Base-by-base conservation (phyloP, 1,284 basidiomycete genomes). In the Trametes sp. region DNA sequence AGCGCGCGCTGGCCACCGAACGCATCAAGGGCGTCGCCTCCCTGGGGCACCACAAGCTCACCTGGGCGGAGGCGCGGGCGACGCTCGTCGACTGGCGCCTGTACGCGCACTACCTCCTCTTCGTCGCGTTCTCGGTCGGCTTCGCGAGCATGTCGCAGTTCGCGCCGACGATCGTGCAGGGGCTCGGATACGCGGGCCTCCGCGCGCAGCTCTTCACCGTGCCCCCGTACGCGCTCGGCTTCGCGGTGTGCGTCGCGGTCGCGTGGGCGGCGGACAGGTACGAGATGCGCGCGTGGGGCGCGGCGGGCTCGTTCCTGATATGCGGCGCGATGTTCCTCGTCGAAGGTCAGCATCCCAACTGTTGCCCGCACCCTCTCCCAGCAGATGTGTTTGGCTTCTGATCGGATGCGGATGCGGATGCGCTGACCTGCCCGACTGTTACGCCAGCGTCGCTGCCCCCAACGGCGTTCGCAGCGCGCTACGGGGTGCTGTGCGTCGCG, bases 181-280 rank as follows among this genome's bases (percentile, higher is more conserved):
- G 74, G 8, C 72, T 85, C n/a, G 84, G 84, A 1, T 83, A 82
- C 69, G 75, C 73, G 26, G 74, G 76, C 44, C 78, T 84, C 19
- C 65, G 72, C 28, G 83, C 84, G 0, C 85, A 87, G 69, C 77
- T 87, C 7, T 82, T 83, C 75, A 84, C 84, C 2, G 84, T 87
- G 2, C 85, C 85, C 24, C 82, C 84, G 16, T 85, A 82, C 52
- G 78, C 77, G 14, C 71, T 75, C 38, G 77, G 75, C 6, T 79
- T 76, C 61, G 68, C 75, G 29, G 69, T 77, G 6, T 77, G 76
- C 4, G 64, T 76, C 19, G 41, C 65, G 57, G 53, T 69, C 44
- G 64, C 69, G n/a, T 65, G 67, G 59, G 57, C 63, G 23, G 50
- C 69, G 36, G 69, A 70, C 58, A 51, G 62, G 35, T 67, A 66